These are phyloP conservation scores for Populus simonii DNA, from an alignment of 345 rosid species.

Conservation along the genomic window DNA sequence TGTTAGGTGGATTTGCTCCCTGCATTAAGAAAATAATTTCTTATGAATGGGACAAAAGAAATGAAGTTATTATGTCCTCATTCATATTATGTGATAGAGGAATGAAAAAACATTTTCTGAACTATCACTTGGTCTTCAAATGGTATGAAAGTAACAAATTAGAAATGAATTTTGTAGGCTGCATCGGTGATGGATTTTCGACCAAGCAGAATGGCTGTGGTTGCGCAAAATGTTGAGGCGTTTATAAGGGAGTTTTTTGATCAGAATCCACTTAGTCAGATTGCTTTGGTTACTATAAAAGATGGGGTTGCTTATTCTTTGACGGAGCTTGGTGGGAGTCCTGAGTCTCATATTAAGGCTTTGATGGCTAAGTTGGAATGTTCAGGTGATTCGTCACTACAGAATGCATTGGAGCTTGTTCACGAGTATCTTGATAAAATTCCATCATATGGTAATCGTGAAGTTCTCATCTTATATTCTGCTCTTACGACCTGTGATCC, in stretches of 20 bases:
- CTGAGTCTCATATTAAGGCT: constrained; percentile 80
- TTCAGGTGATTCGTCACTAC: constrained; percentile 82
- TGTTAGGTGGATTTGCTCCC: too few relatives aligned
- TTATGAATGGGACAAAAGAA: too few relatives aligned
- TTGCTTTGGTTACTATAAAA: constrained; percentile 65
- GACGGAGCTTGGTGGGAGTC: constrained; percentile 95
- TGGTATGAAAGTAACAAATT: too few relatives aligned
- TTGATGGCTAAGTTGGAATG: constrained; percentile 78
- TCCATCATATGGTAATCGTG: constrained; percentile 92
- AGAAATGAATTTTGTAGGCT: constrained; percentile 46
- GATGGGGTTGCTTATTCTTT: constrained; percentile 77
- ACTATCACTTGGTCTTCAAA: not conserved
- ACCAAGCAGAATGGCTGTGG: constrained; percentile 70
- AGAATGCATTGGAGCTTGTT: constrained; percentile 75
- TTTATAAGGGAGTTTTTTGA: constrained; percentile 90
- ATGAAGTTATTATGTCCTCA: too few relatives aligned
- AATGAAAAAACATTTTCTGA: not conserved
- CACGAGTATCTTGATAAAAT: constrained; percentile 66
- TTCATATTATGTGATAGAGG: not conserved
- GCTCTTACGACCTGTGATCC: constrained; percentile 89
- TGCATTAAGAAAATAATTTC: too few relatives aligned
- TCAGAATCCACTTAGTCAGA: constrained; percentile 89
- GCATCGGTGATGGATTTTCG: constrained; percentile 73
- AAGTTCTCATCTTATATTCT: constrained; percentile 74
- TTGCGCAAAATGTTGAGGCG: constrained; percentile 72